Evolutionary conservation across 441 rosid genomes (phyloP).

Genomic region (Populus hybrid): DNA sequence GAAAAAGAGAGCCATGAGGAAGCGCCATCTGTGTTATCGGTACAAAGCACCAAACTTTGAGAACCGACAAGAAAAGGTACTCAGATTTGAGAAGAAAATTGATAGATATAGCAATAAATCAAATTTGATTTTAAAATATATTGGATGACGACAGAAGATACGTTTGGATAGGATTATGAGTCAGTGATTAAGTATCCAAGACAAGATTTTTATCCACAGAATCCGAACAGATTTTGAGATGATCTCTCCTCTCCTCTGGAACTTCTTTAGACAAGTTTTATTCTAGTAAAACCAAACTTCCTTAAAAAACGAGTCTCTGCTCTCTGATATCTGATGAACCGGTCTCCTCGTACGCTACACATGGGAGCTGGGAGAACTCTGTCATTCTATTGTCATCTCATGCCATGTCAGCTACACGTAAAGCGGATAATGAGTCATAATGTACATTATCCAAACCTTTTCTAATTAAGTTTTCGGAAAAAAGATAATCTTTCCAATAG

Average conservation of each 20-base stretch:
- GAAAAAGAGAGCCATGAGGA: conserved; percentile 68
- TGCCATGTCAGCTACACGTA: neutral
- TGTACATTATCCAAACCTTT: neutral
- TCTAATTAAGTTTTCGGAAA: too few relatives aligned
- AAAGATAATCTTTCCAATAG: too few relatives aligned
- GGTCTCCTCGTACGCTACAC: neutral
- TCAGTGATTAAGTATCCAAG: neutral
- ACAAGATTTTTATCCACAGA: neutral
- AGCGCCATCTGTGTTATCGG: conserved; percentile 45
- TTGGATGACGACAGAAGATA: neutral
- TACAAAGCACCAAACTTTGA: neutral
- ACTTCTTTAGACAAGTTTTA: neutral
- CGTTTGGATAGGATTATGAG: neutral
- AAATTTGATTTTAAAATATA: too few relatives aligned
- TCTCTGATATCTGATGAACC: neutral
- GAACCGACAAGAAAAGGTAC: neutral
- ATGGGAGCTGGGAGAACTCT: neutral
- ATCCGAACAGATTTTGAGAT: neutral
- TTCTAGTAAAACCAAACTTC: neutral
- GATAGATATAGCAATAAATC: neutral
- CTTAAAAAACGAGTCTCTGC: neutral
- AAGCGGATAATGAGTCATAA: neutral
- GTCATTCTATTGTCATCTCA: neutral
- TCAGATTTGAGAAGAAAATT: neutral
- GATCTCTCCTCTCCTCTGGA: neutral